These are phyloP conservation scores for Cordyceps cicadae DNA, from an alignment of 2,329 filamentous ascomycete species.

Conservation along the genomic window DNA sequence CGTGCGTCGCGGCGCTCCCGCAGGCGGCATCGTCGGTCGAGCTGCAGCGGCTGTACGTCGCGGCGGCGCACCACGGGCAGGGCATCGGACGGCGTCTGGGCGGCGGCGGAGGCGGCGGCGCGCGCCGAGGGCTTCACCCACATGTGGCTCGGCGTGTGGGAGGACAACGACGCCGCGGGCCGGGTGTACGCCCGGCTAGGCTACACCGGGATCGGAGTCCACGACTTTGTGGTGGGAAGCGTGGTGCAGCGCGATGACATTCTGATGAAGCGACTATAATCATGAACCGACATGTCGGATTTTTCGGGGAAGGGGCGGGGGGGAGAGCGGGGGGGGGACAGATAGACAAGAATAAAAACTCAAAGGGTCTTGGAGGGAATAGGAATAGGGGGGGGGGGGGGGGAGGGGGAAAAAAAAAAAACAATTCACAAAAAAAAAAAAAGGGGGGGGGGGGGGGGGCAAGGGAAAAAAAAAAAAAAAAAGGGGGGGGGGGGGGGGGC, in stretches of 20 bases:
- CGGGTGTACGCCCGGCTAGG: constrained; percentile 33
- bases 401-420: no score
- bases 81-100: constrained; percentile 30
- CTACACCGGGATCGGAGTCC: constrained; percentile 29
- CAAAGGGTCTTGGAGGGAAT: no score
- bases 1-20: constrained; percentile 25
- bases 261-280: constrained; percentile 26
- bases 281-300: no score
- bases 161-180: constrained; percentile 33
- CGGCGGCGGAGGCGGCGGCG: constrained; percentile 25
- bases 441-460: no score
- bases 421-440: no score
- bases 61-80: constrained; percentile 25
- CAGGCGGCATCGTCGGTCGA: constrained; percentile 23
- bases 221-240: constrained; percentile 33
- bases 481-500: no score
- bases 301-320: neutral
- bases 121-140: constrained; percentile 27
- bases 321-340: no score
- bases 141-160: constrained; percentile 41
- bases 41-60: constrained; percentile 36
- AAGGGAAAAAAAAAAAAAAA: no score
- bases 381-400: no score
- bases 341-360: no score
- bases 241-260: constrained; percentile 36